A percentile compares a stretch with the other conserved stretches of the same genome.
phyloP scores from a whole-genome alignment of 2,329 filamentous ascomycete genomes.

The Penicillium sp. region DNA sequence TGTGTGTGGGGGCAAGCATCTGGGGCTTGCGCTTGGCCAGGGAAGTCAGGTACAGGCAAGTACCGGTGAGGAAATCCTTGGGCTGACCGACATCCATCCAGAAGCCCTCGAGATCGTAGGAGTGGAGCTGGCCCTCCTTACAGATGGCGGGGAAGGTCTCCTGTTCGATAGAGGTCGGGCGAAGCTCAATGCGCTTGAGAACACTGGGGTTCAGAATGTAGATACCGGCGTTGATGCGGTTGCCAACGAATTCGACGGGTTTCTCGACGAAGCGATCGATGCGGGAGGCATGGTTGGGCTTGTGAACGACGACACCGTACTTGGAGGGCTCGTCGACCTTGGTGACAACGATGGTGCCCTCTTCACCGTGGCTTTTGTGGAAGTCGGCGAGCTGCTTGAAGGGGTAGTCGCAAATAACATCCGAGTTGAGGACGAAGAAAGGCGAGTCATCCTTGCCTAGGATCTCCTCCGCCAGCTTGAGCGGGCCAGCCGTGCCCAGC shows the following conservation, averaged over 20 bases:
- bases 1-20: slow-evolving; percentile 68
- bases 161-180: slow-evolving; percentile 96
- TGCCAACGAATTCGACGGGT: slow-evolving; percentile 96
- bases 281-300: slow-evolving; percentile 82
- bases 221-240: slow-evolving; percentile 97
- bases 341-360: slow-evolving; percentile 96
- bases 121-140: slow-evolving; percentile 86
- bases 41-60: slow-evolving; percentile 92
- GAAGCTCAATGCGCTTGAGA: slow-evolving; percentile 87
- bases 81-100: slow-evolving; percentile 99
- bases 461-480: slow-evolving; percentile 92
- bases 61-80: slow-evolving; percentile 96
- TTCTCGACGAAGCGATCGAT: slow-evolving; percentile 99
- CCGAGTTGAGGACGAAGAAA: slow-evolving; percentile 98
- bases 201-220: slow-evolving; percentile 96
- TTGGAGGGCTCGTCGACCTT: slow-evolving; percentile 99
- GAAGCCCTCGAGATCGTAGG: slow-evolving; percentile 94
- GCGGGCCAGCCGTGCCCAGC: slow-evolving; percentile 87
- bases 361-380: slow-evolving; percentile 88
- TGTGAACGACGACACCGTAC: slow-evolving; percentile 98
- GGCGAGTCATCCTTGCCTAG: slow-evolving; percentile 90
- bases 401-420: slow-evolving; percentile 97
- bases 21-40: slow-evolving; percentile 88
- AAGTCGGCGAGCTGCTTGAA: slow-evolving; percentile 87
- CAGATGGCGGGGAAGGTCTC: slow-evolving; percentile 97